Conservation (phyloP, 2,329 filamentous ascomycete species). For the Aspergillus fijiensis region DNA sequence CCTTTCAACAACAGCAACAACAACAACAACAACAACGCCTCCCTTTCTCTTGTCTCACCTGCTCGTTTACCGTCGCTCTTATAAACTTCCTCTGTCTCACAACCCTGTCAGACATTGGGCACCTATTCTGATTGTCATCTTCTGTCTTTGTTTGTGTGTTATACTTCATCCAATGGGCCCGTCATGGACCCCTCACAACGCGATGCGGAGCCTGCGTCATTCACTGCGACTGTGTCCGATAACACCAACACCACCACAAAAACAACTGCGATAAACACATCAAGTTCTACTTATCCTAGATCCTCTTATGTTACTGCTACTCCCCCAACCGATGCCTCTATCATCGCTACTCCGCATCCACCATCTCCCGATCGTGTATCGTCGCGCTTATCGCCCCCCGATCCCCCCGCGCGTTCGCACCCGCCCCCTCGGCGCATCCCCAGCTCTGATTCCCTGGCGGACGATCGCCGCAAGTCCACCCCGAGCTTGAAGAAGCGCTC, state of each 20-base stretch:
- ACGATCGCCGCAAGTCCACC: conserved; percentile 38
- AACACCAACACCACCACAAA: conserved; percentile 14
- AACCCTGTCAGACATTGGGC: background rate
- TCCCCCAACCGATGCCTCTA: conserved; percentile 30
- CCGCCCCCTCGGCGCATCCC: conserved; percentile 31
- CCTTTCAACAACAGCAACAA: background rate
- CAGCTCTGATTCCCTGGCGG: conserved; percentile 37
- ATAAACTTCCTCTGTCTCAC: background rate
- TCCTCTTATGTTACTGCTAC: background rate
- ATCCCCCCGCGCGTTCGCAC: conserved; percentile 24
- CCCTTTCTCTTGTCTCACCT: background rate
- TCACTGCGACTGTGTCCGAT: conserved; percentile 21
- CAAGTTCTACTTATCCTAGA: conserved; percentile 19
- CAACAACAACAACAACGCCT: background rate
- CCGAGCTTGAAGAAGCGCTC: conserved; percentile 40
- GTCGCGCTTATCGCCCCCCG: conserved; percentile 27
- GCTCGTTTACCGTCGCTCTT: background rate
- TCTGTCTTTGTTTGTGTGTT: background rate
- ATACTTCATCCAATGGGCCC: conserved; percentile 12
- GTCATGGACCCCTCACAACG: conserved; percentile 34
- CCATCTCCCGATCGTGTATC: conserved; percentile 23
- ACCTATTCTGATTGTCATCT: background rate
- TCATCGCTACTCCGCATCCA: conserved; percentile 25
- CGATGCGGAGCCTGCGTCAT: conserved; percentile 23
- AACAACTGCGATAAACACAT: background rate